phyloP scores from a whole-genome alignment of 176 grass and related monocot species.

The Thinopyrum elongatum region DNA sequence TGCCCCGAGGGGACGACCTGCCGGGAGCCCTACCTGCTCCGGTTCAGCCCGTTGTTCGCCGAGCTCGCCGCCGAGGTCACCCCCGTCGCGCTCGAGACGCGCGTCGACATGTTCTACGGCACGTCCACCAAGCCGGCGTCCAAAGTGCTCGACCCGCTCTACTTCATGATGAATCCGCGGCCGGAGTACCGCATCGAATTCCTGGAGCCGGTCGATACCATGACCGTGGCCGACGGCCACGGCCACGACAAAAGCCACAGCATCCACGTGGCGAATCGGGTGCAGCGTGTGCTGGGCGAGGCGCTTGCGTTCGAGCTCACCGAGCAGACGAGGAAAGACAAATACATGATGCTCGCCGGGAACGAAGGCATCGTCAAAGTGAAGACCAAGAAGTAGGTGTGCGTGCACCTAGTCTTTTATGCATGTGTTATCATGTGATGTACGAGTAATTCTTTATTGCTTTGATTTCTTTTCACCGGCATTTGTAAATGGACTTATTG shows the following conservation, averaged over 20 bases:
- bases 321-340: conserved; percentile 45
- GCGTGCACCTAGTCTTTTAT: neutral
- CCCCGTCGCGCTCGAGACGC: conserved; percentile 59
- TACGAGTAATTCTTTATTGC: conserved; percentile 23
- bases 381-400: neutral
- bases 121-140: conserved; percentile 48
- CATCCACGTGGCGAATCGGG: conserved; percentile 47
- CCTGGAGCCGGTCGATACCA: conserved; percentile 23
- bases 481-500: neutral
- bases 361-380: conserved; percentile 47
- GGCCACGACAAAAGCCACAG: conserved; percentile 17
- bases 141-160: conserved; percentile 80
- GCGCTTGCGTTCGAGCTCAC: conserved; percentile 44
- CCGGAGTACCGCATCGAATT: conserved; percentile 65
- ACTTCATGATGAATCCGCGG: conserved; percentile 73
- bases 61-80: conserved; percentile 48
- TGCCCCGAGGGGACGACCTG: conserved; percentile 92
- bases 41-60: conserved; percentile 73
- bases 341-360: conserved; percentile 59
- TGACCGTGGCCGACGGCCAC: neutral
- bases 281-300: conserved; percentile 52
- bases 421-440: neutral
- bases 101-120: conserved; percentile 74
- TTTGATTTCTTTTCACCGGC: neutral
- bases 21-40: conserved; percentile 61